Percentiles rank a stretch among this genome's conserved stretches.
Evolutionary conservation across 352 stramenopile genomes (phyloP).

Genomic region (Phytophthora agathidicida): DNA sequence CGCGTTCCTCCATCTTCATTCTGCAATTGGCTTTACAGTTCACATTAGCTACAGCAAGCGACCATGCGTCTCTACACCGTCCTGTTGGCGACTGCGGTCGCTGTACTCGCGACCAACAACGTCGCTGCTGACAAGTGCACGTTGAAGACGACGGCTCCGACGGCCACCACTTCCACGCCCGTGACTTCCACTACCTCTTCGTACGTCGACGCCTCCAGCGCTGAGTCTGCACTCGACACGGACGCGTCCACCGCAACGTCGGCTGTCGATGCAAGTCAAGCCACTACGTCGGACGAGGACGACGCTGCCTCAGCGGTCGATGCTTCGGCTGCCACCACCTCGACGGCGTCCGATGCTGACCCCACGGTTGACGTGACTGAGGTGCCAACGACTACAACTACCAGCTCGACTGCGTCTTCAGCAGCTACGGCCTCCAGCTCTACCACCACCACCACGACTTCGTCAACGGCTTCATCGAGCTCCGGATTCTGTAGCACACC

Average conservation of each 20-base stretch:
- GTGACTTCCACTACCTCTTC: slow-evolving; percentile 12
- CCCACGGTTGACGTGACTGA: neutral
- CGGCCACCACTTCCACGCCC: neutral
- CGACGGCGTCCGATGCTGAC: slow-evolving; percentile 14
- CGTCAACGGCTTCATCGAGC: slow-evolving; percentile 8
- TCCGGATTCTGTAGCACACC: slow-evolving; percentile 8
- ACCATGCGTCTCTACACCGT: slow-evolving; percentile 19
- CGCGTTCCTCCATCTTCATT: slow-evolving; percentile 4
- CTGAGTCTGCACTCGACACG: slow-evolving; percentile 5
- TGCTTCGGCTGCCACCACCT: slow-evolving; percentile 7
- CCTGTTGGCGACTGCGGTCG: slow-evolving; percentile 5
- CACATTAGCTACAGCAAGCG: neutral
- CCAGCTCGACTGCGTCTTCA: neutral
- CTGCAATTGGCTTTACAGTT: slow-evolving; percentile 12
- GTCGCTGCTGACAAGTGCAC: slow-evolving; percentile 8
- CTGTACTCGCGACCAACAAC: slow-evolving; percentile 6
- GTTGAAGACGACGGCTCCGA: slow-evolving; percentile 10
- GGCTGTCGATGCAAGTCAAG: slow-evolving; percentile 1
- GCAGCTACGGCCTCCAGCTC: neutral
- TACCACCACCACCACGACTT: neutral
- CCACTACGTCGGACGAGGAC: neutral
- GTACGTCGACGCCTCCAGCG: slow-evolving; percentile 8
- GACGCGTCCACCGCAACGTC: neutral
- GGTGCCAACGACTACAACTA: neutral
- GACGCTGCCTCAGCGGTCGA: slow-evolving; percentile 1